These are phyloP conservation scores for Panicum miliaceum DNA, from an alignment of 176 grass and related monocot species.

Conservation along the genomic window DNA sequence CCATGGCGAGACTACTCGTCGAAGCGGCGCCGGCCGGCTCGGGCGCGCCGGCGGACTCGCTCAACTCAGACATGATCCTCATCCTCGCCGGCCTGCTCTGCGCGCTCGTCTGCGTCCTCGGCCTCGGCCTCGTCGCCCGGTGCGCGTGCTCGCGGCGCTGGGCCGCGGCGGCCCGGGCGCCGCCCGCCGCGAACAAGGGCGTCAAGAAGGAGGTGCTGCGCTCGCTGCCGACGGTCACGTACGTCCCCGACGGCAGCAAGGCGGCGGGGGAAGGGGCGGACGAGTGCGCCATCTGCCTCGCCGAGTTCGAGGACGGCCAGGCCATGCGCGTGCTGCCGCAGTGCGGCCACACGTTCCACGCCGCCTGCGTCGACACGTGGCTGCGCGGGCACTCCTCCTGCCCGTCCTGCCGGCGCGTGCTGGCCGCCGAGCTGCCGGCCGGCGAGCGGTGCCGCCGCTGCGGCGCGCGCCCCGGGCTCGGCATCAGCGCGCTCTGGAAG, in stretches of 20 bases:
- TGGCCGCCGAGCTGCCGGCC: slow-evolving; percentile 45
- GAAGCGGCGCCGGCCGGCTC: slow-evolving; percentile 15
- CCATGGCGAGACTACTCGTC: slow-evolving; percentile 56
- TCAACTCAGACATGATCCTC: slow-evolving; percentile 61
- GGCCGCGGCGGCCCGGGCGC: background rate
- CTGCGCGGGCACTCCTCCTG: slow-evolving; percentile 69
- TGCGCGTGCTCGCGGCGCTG: slow-evolving; percentile 56
- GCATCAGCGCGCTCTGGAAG: slow-evolving; percentile 45
- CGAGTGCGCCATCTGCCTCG: slow-evolving; percentile 79
- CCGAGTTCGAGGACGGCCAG: slow-evolving; percentile 65
- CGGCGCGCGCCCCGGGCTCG: slow-evolving; percentile 34
- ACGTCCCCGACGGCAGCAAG: slow-evolving; percentile 36
- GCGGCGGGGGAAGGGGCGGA: slow-evolving; percentile 7
- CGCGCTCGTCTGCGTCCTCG: slow-evolving; percentile 67
- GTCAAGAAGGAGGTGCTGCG: slow-evolving; percentile 70
- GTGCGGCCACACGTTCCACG: slow-evolving; percentile 75
- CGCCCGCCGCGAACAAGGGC: slow-evolving; percentile 38
- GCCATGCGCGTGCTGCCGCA: slow-evolving; percentile 69
- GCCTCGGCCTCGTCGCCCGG: slow-evolving; percentile 65
- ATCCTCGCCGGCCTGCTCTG: slow-evolving; percentile 63
- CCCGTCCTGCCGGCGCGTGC: slow-evolving; percentile 69
- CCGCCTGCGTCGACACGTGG: slow-evolving; percentile 72
- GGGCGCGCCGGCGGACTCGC: slow-evolving; percentile 12
- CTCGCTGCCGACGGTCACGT: slow-evolving; percentile 50
- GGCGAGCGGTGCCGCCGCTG: slow-evolving; percentile 50